These are phyloP conservation scores for Narthecium ossifragum DNA, from an alignment of 106 monocot genomes.

Conservation along the genomic window DNA sequence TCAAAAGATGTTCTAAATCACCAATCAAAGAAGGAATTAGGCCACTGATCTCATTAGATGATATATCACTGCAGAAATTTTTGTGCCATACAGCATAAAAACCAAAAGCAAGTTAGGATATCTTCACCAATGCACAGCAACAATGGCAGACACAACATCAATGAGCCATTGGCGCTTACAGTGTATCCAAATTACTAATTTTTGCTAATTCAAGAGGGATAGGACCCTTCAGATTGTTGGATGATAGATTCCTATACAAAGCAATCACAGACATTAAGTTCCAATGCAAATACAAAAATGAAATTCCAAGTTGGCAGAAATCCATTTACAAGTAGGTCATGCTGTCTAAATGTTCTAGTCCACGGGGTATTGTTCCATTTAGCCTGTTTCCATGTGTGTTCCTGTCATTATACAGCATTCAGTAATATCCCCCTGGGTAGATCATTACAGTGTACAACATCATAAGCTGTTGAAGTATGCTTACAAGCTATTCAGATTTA, in stretches of 20 bases:
- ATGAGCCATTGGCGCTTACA: slow-evolving; percentile 45
- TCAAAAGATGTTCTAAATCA: slow-evolving; percentile 91
- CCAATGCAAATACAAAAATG: background rate
- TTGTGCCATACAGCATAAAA: background rate
- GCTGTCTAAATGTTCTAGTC: slow-evolving; percentile 41
- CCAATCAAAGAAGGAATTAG: slow-evolving; percentile 79
- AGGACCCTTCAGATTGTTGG: slow-evolving; percentile 65
- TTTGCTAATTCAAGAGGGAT: slow-evolving; percentile 79
- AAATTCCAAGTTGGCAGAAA: background rate
- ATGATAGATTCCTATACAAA: slow-evolving; percentile 70
- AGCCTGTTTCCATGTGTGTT: slow-evolving; percentile 41
- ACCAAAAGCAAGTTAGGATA: background rate
- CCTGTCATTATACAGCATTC: slow-evolving; percentile 17
- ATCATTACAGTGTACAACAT: background rate
- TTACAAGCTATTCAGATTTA: slow-evolving; percentile 88
- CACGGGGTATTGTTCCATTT: slow-evolving; percentile 26
- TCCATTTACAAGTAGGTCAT: slow-evolving; percentile 86
- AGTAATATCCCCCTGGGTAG: background rate
- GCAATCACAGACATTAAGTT: background rate
- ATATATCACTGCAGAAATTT: slow-evolving; percentile 59
- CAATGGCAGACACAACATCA: background rate
- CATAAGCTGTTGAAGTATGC: slow-evolving; percentile 12
- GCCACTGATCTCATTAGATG: slow-evolving; percentile 66
- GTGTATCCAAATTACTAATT: slow-evolving; percentile 83
- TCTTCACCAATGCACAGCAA: background rate